A percentile compares a stretch with the other conserved stretches of the same genome.
Evolutionary conservation across 139 green algal genomes (phyloP).

Genomic region (Tetradesmus obliquus): DNA sequence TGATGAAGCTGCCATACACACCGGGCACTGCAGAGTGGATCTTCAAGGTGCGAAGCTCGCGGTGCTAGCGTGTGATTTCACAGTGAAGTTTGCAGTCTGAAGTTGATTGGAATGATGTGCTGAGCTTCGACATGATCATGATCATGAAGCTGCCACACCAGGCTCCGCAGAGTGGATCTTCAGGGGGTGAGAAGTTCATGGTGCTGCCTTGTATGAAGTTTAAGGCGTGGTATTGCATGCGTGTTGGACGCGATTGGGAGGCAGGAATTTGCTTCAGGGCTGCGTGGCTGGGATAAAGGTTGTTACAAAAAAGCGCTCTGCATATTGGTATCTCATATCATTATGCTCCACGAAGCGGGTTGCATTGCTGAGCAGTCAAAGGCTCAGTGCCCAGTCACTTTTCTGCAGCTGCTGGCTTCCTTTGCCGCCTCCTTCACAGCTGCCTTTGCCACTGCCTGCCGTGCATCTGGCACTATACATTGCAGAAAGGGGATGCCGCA

Average conservation of each 20-base stretch:
- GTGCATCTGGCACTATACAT: not conserved
- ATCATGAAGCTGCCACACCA: constrained; percentile 91
- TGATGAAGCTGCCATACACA: constrained; percentile 88
- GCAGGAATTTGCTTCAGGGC: too few species aligned
- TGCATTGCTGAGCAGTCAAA: too few species aligned
- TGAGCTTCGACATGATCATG: constrained; percentile 97
- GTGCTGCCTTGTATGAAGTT: not conserved
- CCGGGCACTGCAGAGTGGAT: constrained; percentile 90
- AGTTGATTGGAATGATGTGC: constrained; percentile 78
- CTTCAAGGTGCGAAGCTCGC: constrained; percentile 68
- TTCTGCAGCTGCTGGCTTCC: too few species aligned
- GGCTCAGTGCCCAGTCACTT: too few species aligned
- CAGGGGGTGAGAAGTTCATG: not conserved
- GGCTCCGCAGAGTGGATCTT: constrained; percentile 54
- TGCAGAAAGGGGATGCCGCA: constrained; percentile 77
- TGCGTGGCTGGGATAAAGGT: too few species aligned
- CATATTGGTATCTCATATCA: too few species aligned
- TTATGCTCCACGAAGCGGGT: too few species aligned
- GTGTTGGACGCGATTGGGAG: not conserved
- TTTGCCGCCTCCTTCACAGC: too few species aligned
- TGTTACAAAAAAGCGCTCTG: too few species aligned
- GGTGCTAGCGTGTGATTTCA: not conserved
- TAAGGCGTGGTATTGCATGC: not conserved
- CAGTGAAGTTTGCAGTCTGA: not conserved
- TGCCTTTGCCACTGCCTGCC: too few species aligned